Base-by-base conservation (phyloP, 176 grass and related monocot species). In the Musa beccarii region DNA sequence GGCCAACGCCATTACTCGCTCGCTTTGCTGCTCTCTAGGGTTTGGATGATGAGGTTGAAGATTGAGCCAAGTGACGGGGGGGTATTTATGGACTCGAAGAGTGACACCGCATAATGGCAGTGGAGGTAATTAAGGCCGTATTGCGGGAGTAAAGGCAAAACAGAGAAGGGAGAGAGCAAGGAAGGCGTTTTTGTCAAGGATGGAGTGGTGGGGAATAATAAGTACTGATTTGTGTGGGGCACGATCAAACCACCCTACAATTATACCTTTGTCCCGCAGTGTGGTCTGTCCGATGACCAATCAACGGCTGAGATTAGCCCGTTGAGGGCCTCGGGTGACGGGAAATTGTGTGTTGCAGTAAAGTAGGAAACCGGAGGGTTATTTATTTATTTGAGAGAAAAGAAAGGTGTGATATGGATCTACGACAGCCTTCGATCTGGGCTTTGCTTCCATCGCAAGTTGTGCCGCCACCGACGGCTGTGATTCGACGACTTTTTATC, bases 61-160 rank as follows among this genome's bases (percentile, higher is more conserved):
- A 25, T n/a, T 23, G 71, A 73, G 51, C 2, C 2, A 73, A 51
- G 49, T 49, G 9, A 3, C 28, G 21, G 23, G 23, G 71, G 19
- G 50, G 71, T 73, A 73, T 73, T 73, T 73, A 73, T 73, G 67
- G 57, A 61, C 57, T 57, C 53, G 11, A 29, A 43, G 53, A 14
- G 9, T 14, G 55, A 57, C 14, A 14, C 14, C 55, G 19, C 4
- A n/a, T n/a, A 57, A 14, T 21, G 16, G 57, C 2, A 61, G 57
- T 61, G 19, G 14, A 19, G 7, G 57, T 61, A 61, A 61, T 61
- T 61, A 19, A 17, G 7, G 15, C 19, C 4, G 8, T 17, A 1
- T 61, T 61, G 57, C 16, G 14, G 57, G 53, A 14, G 11, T 54
- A 14, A 10, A 54, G 53, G 9, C 9, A 54, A 11, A 54, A 14